Evolutionary conservation across 441 rosid species (phyloP).

Genomic region (Croton laevigatus): DNA sequence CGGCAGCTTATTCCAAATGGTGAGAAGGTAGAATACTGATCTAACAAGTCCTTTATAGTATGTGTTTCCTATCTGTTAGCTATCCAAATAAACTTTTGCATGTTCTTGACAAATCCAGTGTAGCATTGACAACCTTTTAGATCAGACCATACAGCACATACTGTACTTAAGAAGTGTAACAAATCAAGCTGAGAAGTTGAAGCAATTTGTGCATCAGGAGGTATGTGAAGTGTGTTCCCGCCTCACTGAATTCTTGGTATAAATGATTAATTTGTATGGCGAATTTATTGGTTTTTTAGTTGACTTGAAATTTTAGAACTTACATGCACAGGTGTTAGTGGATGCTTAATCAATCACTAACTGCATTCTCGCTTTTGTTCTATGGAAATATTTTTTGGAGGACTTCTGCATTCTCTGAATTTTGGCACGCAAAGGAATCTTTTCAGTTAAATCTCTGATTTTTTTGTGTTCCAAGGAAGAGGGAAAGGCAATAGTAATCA

Average conservation of each 20-base stretch:
- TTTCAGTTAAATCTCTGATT: no score
- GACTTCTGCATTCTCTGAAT: not conserved
- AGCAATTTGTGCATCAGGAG: slow-evolving; percentile 39
- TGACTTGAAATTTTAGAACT: not conserved
- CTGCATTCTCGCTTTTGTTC: not conserved
- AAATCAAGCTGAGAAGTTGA: slow-evolving; percentile 52
- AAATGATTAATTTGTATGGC: not conserved
- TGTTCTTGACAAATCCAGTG: slow-evolving; percentile 40
- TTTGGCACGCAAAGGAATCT: no score
- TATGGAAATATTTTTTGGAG: not conserved
- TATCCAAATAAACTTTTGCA: not conserved
- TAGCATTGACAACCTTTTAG: slow-evolving; percentile 71
- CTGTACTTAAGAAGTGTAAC: slow-evolving; percentile 46
- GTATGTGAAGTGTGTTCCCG: slow-evolving; percentile 24
- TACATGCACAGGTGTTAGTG: not conserved
- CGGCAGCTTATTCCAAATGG: slow-evolving; percentile 64
- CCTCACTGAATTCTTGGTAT: not conserved
- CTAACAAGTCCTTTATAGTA: not conserved
- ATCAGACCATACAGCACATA: slow-evolving; percentile 55
- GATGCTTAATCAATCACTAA: not conserved
- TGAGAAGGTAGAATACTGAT: slow-evolving; percentile 37
- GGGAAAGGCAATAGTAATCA: no score
- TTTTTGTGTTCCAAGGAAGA: no score
- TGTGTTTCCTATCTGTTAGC: not conserved
- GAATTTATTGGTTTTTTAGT: not conserved